Evolutionary conservation across 2,329 filamentous ascomycete species (phyloP), one percentile per base, ranked within the genome.

Genomic region (Talaromyces sp.): DNA sequence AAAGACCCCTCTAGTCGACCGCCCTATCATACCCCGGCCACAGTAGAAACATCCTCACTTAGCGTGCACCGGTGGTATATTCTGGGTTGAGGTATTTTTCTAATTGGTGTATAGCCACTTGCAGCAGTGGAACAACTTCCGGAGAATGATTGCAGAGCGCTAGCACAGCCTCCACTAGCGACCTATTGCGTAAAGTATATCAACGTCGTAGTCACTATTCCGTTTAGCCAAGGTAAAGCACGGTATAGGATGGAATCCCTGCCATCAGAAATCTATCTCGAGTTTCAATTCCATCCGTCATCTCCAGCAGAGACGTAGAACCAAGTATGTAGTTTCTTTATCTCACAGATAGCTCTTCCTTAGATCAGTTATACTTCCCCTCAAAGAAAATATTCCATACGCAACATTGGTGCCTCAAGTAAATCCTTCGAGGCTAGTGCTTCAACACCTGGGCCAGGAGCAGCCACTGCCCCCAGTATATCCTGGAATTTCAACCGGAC

Each of bases 61-160:
- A 57, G 52, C 19, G 33, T 57, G 31, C n/a, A 57, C 35, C 19
- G 35, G 35, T 41, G 19, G 17, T 41, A 25, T 57, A 25, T 57
- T 57, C 3, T 57, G 17, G 35, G 9, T 57, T 57, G 19, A 57
- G 35, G 19, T 57, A 57, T 57, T 57, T 57, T 57, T 41, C 52
- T 39, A 3, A 57, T 57, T 57, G 19, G 19, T 57, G 33, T 57
- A 57, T 39, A 57, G 35, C 35, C 35, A 57, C 35, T 39, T 58
- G 35, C 2, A 58, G 54, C 19, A 58, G 54, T 25, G 19, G 1
- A 58, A 25, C 35, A 58, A 58, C 35, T 22, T n/a, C 2, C n/a
- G n/a, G 8, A 58, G 35, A 58, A 58, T 25, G 15, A 43, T 27
- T 58, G 11, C 11, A 43, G 3, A 58, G 11, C 10, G 10, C 13